Conservation (phyloP, 2,329 filamentous ascomycete species). For the Hypoxylon sp. region DNA sequence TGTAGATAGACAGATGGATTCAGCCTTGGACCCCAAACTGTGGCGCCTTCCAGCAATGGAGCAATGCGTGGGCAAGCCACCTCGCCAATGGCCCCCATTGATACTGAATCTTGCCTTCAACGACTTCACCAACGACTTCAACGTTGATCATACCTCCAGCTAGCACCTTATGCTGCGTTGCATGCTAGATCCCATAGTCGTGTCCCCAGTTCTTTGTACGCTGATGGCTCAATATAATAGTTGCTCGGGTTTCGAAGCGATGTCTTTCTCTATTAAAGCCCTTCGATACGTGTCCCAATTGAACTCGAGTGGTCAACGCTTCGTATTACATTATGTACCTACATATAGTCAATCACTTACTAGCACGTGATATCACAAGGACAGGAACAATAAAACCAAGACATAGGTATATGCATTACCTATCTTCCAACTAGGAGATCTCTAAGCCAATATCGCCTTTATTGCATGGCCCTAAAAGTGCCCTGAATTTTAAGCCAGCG, state of each 20-base stretch:
- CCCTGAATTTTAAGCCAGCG: not conserved
- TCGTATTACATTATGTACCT: too few species aligned
- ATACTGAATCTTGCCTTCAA: too few species aligned
- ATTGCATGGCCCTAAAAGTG: not conserved
- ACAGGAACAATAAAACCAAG: not conserved
- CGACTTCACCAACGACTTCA: too few species aligned
- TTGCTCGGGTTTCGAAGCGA: not conserved
- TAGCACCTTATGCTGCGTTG: too few species aligned
- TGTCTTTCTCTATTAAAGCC: not conserved
- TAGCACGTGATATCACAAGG: not conserved
- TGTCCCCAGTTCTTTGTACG: too few species aligned
- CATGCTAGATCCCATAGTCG: too few species aligned
- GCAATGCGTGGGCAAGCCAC: not conserved
- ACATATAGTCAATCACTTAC: not conserved
- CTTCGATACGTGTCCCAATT: not conserved
- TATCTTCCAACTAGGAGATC: not conserved
- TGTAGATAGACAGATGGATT: constrained; percentile 8
- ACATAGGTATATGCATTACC: not conserved
- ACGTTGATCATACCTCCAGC: too few species aligned
- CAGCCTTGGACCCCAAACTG: constrained; percentile 22
- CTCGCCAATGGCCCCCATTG: not conserved
- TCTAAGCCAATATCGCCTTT: not conserved
- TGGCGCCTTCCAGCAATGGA: constrained; percentile 5
- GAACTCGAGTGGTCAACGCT: not conserved
- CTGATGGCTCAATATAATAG: not conserved